A percentile compares a stretch with the other conserved stretches of the same genome.
These are phyloP conservation scores for Allantophomopsis lycopodina DNA, from an alignment of 2,329 filamentous ascomycete genomes.

Conservation along the genomic window DNA sequence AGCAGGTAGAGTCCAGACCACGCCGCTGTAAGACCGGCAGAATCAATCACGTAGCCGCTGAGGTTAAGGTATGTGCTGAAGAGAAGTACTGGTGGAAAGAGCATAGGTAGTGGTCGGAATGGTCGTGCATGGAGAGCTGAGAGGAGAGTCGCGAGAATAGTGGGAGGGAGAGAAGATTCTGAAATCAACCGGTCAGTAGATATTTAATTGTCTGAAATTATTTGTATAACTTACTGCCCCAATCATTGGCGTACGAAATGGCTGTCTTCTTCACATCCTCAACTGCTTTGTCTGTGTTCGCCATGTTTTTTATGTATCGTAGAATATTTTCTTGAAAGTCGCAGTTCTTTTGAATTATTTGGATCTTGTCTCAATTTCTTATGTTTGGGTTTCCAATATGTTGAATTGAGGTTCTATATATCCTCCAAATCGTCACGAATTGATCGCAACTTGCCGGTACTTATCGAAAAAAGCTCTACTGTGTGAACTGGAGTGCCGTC, in stretches of 20 bases:
- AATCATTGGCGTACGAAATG: conserved; percentile 30
- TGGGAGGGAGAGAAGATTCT: conserved; percentile 50
- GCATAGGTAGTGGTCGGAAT: conserved; percentile 49
- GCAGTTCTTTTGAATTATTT: too few relatives aligned
- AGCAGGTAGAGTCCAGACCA: conserved; percentile 54
- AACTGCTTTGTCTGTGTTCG: conserved; percentile 8
- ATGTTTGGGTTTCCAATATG: too few relatives aligned
- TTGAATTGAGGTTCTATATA: too few relatives aligned
- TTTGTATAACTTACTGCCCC: conserved; percentile 31
- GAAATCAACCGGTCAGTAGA: conserved; percentile 2
- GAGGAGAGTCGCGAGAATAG: conserved; percentile 50
- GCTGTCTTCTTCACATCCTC: conserved; percentile 22
- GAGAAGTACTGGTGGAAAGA: conserved; percentile 52
- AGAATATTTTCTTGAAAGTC: too few relatives aligned
- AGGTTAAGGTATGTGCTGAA: conserved; percentile 55
- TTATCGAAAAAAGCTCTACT: too few relatives aligned
- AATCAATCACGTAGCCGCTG: conserved; percentile 45
- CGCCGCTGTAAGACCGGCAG: conserved; percentile 47
- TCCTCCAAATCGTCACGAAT: too few relatives aligned
- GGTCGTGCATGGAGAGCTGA: conserved; percentile 54
- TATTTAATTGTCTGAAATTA: background rate
- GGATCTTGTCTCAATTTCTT: too few relatives aligned
- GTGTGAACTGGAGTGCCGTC: too few relatives aligned
- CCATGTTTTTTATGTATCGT: conserved; percentile 6
- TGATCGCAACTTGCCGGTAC: too few relatives aligned